A percentile compares a stretch with the other conserved stretches of the same genome.
phyloP scores from a whole-genome alignment of 2,329 filamentous ascomycete genomes.

The Mollisiaceae sp. region DNA sequence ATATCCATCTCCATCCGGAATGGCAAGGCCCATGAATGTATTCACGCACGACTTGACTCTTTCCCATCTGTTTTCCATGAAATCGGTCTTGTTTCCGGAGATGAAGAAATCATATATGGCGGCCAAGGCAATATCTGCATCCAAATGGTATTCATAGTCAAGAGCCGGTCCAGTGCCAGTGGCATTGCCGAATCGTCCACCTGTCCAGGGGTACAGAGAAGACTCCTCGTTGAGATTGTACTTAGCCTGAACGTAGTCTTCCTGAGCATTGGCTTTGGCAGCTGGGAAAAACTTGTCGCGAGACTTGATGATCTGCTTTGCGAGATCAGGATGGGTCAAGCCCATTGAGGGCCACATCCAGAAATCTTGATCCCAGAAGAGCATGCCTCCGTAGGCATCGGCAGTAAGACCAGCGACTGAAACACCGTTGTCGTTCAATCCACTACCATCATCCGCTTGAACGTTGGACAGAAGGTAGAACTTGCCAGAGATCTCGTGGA shows the following conservation, averaged over 20 bases:
- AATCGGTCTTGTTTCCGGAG: slow-evolving; percentile 21
- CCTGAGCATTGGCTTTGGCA: slow-evolving; percentile 30
- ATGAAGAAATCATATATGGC: slow-evolving; percentile 18
- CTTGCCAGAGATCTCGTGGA: slow-evolving; percentile 52
- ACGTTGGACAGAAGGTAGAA: slow-evolving; percentile 54
- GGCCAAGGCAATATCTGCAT: slow-evolving; percentile 26
- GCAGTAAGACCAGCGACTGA: slow-evolving; percentile 67
- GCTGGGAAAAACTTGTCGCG: slow-evolving; percentile 55
- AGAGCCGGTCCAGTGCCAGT: slow-evolving; percentile 28
- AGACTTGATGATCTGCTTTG: slow-evolving; percentile 66
- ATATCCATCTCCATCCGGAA: slow-evolving; percentile 36
- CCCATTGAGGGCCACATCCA: slow-evolving; percentile 57
- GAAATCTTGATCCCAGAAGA: slow-evolving; percentile 42
- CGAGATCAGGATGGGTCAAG: slow-evolving; percentile 62
- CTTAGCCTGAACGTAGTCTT: slow-evolving; percentile 23
- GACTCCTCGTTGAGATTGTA: slow-evolving; percentile 24
- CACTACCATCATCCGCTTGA: slow-evolving; percentile 51
- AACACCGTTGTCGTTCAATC: slow-evolving; percentile 64
- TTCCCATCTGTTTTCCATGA: slow-evolving; percentile 13
- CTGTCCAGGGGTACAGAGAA: slow-evolving; percentile 31
- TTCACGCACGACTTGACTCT: neutral
- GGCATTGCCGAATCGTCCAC: slow-evolving; percentile 30
- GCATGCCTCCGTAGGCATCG: slow-evolving; percentile 65
- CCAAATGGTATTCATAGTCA: slow-evolving; percentile 34
- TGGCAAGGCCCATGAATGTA: neutral